Evolutionary conservation across 371 early-diverging fungal genomes (phyloP), one percentile per base, ranked within the genome.

Genomic region (Lichtheimia ornata): DNA sequence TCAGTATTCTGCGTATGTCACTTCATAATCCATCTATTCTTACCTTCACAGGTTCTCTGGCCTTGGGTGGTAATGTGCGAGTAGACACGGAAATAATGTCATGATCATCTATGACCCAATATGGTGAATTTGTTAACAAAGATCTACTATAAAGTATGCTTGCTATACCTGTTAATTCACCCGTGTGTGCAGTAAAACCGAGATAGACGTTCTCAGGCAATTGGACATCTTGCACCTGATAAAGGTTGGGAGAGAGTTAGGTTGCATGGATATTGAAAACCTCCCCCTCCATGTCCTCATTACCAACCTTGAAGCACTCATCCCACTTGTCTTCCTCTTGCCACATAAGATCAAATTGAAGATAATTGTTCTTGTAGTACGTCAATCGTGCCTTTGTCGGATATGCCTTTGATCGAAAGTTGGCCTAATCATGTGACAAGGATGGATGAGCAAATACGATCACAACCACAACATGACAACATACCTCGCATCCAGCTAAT

Each of bases 181-280:
- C 98, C 0, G 98, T 98, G 45, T 86, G 84, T 6, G 96, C 92
- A 45, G 91, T 84, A 78, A 96, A 97, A 11, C 97, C 97, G 18
- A 97, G 77, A 73, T 93, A 97, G 15, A 86, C 81, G 53, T 78
- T 68, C 2, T 74, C 62, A 0, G 97, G 96, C 62, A 98, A 74
- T 22, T 75, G 74, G 18, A 95, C 84, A 63, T 94, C 85, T 24
- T 73, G 63, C 17, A 83, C 74, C 22, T 68, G 42, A 25, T 15
- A 28, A 24, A 30, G n/a, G 2, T 22, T n/a, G n/a, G 22, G 22
- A 2, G 1, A 24, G 35, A 56, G 4, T n/a, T 14, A 5, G 3
- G 22, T 25, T 55, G 41, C 28, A 47, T 14, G 14, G 0, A 53
- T 17, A 47, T 47, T n/a, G 11, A 1, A 28, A 17, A 57, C 2